A percentile compares a stretch with the other conserved stretches of the same genome.
These are phyloP conservation scores for Phaeomoniella chlamydospora DNA, from an alignment of 2,329 filamentous ascomycete genomes.

Conservation along the genomic window DNA sequence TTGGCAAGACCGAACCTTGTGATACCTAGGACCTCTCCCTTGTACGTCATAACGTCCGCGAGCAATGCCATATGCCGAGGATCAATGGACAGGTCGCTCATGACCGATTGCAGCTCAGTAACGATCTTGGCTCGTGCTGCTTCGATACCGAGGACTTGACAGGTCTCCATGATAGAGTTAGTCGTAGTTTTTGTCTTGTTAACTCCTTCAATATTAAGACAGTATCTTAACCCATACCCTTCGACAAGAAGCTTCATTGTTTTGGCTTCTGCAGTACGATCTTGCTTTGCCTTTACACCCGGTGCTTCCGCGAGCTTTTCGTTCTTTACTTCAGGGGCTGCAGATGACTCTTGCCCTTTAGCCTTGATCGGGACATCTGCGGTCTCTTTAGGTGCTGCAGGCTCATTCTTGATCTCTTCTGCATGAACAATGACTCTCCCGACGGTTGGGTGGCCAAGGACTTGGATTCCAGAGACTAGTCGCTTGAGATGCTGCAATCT, in stretches of 20 bases:
- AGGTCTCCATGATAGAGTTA: slow-evolving; percentile 84
- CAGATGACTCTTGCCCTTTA: slow-evolving; percentile 1
- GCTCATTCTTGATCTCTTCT: slow-evolving; percentile 9
- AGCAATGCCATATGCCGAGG: slow-evolving; percentile 95
- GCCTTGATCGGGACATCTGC: slow-evolving; percentile 6
- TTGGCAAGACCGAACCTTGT: slow-evolving; percentile 92
- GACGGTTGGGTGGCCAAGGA: slow-evolving; percentile 80
- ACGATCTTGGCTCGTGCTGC: slow-evolving; percentile 83
- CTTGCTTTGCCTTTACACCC: slow-evolving; percentile 62
- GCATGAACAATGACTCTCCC: slow-evolving; percentile 33
- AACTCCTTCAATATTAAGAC: slow-evolving; percentile 89
- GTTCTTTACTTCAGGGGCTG: slow-evolving; percentile 7
- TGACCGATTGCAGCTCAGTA: slow-evolving; percentile 73
- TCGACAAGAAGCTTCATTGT: slow-evolving; percentile 71
- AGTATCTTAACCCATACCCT: slow-evolving; percentile 77
- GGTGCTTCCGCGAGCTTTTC: slow-evolving; percentile 25
- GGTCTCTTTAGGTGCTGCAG: not conserved
- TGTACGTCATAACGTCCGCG: slow-evolving; percentile 98
- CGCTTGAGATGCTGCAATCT: slow-evolving; percentile 78
- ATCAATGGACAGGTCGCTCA: slow-evolving; percentile 91
- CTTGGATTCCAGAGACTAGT: slow-evolving; percentile 64
- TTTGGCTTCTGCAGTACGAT: slow-evolving; percentile 40
- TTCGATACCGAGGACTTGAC: slow-evolving; percentile 83
- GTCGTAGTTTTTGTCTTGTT: slow-evolving; percentile 59
- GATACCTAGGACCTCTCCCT: slow-evolving; percentile 91